Conservation (phyloP, 164 flowering plant genomes). For the Pachysandra terminalis region DNA sequence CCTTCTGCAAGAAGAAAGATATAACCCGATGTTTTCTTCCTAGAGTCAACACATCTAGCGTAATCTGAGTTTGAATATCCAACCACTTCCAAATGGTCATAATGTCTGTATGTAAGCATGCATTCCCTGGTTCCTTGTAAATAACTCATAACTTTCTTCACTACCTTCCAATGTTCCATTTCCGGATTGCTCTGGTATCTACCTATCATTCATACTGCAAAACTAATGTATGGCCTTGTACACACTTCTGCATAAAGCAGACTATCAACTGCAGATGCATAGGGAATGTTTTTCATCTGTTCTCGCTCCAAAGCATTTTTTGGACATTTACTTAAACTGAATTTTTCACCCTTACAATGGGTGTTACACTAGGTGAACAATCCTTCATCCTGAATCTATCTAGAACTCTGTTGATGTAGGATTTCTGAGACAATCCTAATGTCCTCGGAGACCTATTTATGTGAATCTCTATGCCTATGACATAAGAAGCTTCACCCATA, state of each 20-base stretch:
- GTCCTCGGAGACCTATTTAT: background rate
- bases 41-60: background rate
- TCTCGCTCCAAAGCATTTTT: background rate
- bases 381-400: background rate
- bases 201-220: background rate
- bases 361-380: background rate
- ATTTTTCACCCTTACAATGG: background rate
- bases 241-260: background rate
- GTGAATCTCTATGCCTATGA: slow-evolving; percentile 4
- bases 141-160: background rate
- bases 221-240: background rate
- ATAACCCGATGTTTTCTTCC: background rate
- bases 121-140: background rate
- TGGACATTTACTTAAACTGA: background rate
- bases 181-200: background rate
- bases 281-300: background rate
- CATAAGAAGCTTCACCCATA: slow-evolving; percentile 2
- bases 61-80: background rate
- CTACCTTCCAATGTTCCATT: background rate
- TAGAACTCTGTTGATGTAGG: background rate
- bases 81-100: background rate
- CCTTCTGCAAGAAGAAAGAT: background rate
- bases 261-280: background rate
- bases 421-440: slow-evolving; percentile 1
- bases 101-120: background rate